Percentiles rank a stretch among this genome's conserved stretches.
Conservation (phyloP, 371 early-diverging fungal species). For the Mucor circinelloides region DNA sequence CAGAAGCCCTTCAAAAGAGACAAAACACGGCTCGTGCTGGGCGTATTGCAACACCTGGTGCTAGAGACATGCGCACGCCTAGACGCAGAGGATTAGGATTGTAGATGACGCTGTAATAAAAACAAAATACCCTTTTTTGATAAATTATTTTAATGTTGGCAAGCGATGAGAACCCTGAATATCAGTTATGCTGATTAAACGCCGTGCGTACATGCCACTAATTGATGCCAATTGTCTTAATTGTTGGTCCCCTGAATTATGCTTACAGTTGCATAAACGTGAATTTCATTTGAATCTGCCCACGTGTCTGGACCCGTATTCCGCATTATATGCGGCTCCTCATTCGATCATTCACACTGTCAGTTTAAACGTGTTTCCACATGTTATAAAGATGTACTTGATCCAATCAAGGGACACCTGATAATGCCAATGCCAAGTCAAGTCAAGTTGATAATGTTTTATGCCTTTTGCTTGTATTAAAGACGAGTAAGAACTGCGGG, state of each 20-base stretch:
- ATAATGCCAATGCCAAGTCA: no score
- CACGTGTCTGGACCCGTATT: neutral
- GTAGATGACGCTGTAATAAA: conserved; percentile 1
- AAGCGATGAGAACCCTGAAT: neutral
- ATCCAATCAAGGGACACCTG: no score
- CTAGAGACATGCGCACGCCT: conserved; percentile 47
- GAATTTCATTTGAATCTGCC: neutral
- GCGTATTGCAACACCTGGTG: conserved; percentile 57
- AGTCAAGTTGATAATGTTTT: no score
- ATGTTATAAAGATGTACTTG: neutral
- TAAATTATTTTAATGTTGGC: neutral
- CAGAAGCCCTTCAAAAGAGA: conserved; percentile 12
- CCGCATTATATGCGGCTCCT: neutral
- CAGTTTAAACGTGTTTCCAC: neutral
- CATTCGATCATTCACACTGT: neutral
- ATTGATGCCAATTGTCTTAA: neutral
- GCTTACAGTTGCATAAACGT: neutral
- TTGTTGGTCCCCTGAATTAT: neutral
- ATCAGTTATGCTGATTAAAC: neutral
- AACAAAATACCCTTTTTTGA: neutral
- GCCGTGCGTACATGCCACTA: neutral
- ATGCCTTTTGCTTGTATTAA: neutral
- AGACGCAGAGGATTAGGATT: conserved; percentile 37
- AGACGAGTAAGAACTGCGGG: neutral
- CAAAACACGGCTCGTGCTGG: conserved; percentile 37